Base-by-base conservation (phyloP, 2,329 filamentous ascomycete genomes). In the Fusarium buxicola region DNA sequence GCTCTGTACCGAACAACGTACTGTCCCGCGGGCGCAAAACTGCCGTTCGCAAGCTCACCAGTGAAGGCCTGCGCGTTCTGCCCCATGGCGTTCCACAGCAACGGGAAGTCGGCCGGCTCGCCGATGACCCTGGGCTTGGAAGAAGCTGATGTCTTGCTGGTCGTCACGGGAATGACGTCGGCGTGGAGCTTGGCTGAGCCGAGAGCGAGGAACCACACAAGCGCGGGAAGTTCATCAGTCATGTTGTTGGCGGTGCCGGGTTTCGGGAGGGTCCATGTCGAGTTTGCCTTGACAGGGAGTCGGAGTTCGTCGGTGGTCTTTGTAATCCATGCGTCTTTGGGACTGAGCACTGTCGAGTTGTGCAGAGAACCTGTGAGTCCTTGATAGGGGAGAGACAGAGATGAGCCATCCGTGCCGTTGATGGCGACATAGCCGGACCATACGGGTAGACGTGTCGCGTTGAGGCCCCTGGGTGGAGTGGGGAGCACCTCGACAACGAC, bases 1-100 rank as follows among this genome's bases (percentile, higher is more conserved):
- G 83, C 80, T 54, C 78, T 77, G 27, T 85, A 74, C 1, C 75
- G 74, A 45, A 86, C 74, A 70, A 79, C 81, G 72, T 87, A 86
- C 25, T 69, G 66, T 10, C 84, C 84, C 0, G 77, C 74, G 0
- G 82, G 79, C 2, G 78, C 83, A 57, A 81, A 84, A 1, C 66
- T 75, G 12, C 82, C 83, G 9, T 81, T 77, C 0, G 74, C 74
- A 6, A 86, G 72, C 48, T 74, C 72, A 11, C 84, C 84, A 45
- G 82, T 78, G 77, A 82, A 87, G 0, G 55, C 47, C 7, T 72
- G 32, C 6, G 63, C 50, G 54, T 69, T 57, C 7, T 58, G 6
- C 28, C 69, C 69, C 56, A 74, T 73, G 8, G 71, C 55, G 30
- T 56, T 62, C 63, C 64, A 76, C 67, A 78, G 38, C 5, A 71